Evolutionary conservation across 31 red algal species (phyloP), one percentile per base, ranked within the genome.

Genomic region (Asparagopsis taxiformis): DNA sequence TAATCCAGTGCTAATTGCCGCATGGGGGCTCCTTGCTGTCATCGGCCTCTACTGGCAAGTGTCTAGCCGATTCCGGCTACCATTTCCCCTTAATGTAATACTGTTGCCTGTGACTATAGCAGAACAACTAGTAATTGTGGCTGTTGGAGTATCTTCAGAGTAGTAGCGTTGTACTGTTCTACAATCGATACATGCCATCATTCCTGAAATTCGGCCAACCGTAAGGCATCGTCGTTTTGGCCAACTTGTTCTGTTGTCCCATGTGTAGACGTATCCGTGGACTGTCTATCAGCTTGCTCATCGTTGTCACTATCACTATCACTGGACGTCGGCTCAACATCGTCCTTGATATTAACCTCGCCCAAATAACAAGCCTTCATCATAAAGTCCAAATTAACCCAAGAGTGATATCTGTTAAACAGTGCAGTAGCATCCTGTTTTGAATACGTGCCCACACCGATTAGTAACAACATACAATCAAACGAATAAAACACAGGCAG

Each of bases 311-410:
- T 29, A 55, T 57, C 69, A 13, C 57, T 51, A 17, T 57, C 69
- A 31, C 11, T 7, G 46, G 3, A 25, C 9, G 4, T 51, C 41
- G 31, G 2, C 7, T 26, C 51, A 33, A 61, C 55, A 20, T 62
- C 70, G 50, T 75, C 71, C 20, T 46, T 35, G 2, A 59, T 88
- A 57, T 46, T 37, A 2, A 89, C 34, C 43, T 74, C 26, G 32
- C 94, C 94, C 2, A 98, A 15, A 24, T 65, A 66, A 46, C 77
- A 90, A 10, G 30, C 21, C 5, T 30, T 21, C 21, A 98, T 57
- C 54, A 98, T 84, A 26, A 67, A 89, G 0, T 82, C 75, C 9
- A 68, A 41, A 63, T 98, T 98, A 46, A 98, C 94, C 94, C 94
- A 98, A 3, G 85, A 59, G 71, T 98, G 94, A 35, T 83, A 87